Evolutionary conservation across 331 rosid species (phyloP).

Genomic region (Acacia pycnantha): DNA sequence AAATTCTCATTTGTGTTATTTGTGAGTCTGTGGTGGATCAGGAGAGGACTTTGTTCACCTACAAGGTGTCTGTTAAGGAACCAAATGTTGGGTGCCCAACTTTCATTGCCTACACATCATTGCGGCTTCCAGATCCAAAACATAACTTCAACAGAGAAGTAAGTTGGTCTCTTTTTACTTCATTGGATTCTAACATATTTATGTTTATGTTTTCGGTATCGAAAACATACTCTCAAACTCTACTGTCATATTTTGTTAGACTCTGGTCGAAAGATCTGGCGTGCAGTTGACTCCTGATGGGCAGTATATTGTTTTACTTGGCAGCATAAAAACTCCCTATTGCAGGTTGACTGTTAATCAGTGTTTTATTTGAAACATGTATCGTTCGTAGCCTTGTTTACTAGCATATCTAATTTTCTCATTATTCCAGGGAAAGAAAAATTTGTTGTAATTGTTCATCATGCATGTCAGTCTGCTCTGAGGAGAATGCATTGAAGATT

Average conservation of each 20-base stretch:
- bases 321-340: constrained; percentile 65
- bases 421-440: constrained; percentile 54
- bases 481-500: constrained; percentile 70
- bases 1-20: constrained; percentile 60
- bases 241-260: constrained; percentile 38
- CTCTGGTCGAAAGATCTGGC: constrained; percentile 59
- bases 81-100: constrained; percentile 66
- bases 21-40: constrained; percentile 55
- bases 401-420: constrained; percentile 15
- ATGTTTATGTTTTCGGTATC: not conserved
- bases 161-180: constrained; percentile 42
- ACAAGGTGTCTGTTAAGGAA: constrained; percentile 54
- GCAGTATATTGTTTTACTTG: constrained; percentile 60
- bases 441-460: constrained; percentile 67
- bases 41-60: constrained; percentile 58
- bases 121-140: constrained; percentile 54
- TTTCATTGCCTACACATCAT: constrained; percentile 59
- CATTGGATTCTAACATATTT: not conserved
- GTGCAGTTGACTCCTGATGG: constrained; percentile 80
- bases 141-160: constrained; percentile 56
- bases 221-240: constrained; percentile 14
- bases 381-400: constrained; percentile 17
- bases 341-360: constrained; percentile 66
- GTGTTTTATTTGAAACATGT: constrained; percentile 28
- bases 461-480: constrained; percentile 55